Percentiles rank a stretch among this genome's conserved stretches.
These are phyloP conservation scores for Cryphonectria naterciae DNA, from an alignment of 2,329 filamentous ascomycete genomes.

Conservation along the genomic window DNA sequence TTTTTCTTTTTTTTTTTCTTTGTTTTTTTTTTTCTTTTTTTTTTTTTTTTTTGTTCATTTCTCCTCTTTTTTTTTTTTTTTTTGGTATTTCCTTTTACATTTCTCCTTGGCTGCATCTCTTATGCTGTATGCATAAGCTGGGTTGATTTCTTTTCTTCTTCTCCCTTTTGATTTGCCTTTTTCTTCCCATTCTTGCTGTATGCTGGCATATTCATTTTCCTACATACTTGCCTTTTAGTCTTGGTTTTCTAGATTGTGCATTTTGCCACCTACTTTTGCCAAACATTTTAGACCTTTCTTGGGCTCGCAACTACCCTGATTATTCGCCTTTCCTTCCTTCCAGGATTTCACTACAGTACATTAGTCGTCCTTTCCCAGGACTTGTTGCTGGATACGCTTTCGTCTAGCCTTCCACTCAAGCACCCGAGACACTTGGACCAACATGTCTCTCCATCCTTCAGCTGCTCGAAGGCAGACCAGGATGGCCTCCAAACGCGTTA, in stretches of 20 bases:
- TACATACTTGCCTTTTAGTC: conserved; percentile 5
- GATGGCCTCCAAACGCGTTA: conserved; percentile 27
- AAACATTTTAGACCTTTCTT: not conserved
- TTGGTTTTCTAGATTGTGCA: not conserved
- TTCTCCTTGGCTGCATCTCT: not conserved
- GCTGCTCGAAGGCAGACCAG: conserved; percentile 8
- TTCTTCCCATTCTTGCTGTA: conserved; percentile 6
- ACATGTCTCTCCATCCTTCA: conserved; percentile 29
- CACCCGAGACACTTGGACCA: not conserved
- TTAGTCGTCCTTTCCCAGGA: not conserved
- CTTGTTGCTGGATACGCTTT: not conserved
- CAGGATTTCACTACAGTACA: not conserved
- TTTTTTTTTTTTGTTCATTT: too few species aligned
- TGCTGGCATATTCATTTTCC: conserved; percentile 19
- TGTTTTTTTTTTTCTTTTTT: too few species aligned
- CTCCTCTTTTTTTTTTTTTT: not conserved
- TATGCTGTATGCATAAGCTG: not conserved
- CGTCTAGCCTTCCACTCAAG: not conserved
- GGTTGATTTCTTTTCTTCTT: not conserved
- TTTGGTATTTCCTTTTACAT: not conserved
- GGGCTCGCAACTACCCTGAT: not conserved
- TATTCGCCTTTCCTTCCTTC: not conserved
- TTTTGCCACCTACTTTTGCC: not conserved
- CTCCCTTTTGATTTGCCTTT: not conserved
- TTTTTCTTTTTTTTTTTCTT: too few species aligned